These are phyloP conservation scores for Mucor sp. DNA, from an alignment of 371 early-diverging fungal genomes.

Conservation along the genomic window DNA sequence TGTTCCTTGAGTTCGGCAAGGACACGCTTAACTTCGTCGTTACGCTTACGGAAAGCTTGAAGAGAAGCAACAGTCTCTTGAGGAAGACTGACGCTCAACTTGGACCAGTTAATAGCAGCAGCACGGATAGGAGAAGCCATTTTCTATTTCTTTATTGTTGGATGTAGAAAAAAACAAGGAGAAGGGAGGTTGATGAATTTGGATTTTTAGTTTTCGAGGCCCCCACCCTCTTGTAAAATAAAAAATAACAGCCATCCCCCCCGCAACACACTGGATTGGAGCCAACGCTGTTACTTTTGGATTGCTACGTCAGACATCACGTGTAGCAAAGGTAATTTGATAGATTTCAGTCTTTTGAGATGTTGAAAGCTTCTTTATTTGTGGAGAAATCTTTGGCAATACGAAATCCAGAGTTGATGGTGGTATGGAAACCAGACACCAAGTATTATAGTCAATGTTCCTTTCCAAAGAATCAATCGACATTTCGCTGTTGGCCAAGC, in stretches of 20 bases:
- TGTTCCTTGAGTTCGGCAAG: slow-evolving; percentile 84
- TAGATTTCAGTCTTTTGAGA: too few species aligned
- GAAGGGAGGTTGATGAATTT: slow-evolving; percentile 7
- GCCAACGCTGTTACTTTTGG: neutral
- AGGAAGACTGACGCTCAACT: slow-evolving; percentile 80
- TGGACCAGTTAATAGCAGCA: slow-evolving; percentile 88
- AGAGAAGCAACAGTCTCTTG: slow-evolving; percentile 89
- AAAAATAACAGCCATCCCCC: slow-evolving; percentile 8
- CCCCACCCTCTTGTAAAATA: slow-evolving; percentile 6
- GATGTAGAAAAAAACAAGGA: slow-evolving; percentile 12
- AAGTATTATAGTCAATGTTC: too few species aligned
- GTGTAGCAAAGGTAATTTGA: neutral
- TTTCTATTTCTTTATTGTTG: neutral
- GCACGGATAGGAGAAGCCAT: slow-evolving; percentile 53
- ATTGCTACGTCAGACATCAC: slow-evolving; percentile 5
- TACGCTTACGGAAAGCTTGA: slow-evolving; percentile 93
- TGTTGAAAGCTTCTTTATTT: too few species aligned
- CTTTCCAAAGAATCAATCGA: too few species aligned
- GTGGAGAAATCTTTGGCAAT: too few species aligned
- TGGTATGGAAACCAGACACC: too few species aligned
- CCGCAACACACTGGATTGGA: neutral
- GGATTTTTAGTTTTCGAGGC: slow-evolving; percentile 4
- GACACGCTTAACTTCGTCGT: slow-evolving; percentile 87
- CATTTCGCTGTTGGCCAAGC: too few species aligned
- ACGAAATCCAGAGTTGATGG: too few species aligned